Conservation (phyloP, 2,329 filamentous ascomycete species). For the Beauveria asiatica region DNA sequence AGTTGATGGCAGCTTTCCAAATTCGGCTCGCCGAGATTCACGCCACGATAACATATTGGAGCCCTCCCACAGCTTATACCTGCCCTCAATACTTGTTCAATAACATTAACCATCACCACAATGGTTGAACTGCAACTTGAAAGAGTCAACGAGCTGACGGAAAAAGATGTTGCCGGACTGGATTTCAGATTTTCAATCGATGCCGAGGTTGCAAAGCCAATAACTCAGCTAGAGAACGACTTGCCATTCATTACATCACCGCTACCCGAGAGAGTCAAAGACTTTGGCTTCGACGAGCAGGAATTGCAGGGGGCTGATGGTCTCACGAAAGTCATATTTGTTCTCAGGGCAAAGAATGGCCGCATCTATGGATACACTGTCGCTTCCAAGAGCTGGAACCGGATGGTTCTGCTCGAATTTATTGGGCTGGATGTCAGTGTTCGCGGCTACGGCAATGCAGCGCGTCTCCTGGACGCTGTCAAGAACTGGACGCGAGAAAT, state of each 20-base stretch:
- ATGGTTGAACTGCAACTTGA: slow-evolving; percentile 6
- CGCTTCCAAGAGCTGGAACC: slow-evolving; percentile 15
- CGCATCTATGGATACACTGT: slow-evolving; percentile 11
- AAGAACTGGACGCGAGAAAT: slow-evolving; percentile 13
- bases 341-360: neutral
- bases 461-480: slow-evolving; percentile 11
- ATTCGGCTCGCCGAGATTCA: neutral
- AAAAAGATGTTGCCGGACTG: slow-evolving; percentile 9
- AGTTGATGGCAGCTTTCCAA: neutral
- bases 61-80: neutral
- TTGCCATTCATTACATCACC: slow-evolving; percentile 5
- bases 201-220: slow-evolving; percentile 11
- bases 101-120: no score
- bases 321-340: slow-evolving; percentile 1
- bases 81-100: neutral
- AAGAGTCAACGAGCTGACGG: slow-evolving; percentile 7
- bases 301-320: slow-evolving; percentile 3
- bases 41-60: neutral
- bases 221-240: slow-evolving; percentile 9
- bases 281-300: slow-evolving; percentile 10
- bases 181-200: slow-evolving; percentile 15
- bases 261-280: neutral
- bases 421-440: slow-evolving; percentile 13
- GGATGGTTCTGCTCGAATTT: slow-evolving; percentile 13
- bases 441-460: slow-evolving; percentile 12